phyloP scores from a whole-genome alignment of 345 rosid species.

The Citrus reticulata region DNA sequence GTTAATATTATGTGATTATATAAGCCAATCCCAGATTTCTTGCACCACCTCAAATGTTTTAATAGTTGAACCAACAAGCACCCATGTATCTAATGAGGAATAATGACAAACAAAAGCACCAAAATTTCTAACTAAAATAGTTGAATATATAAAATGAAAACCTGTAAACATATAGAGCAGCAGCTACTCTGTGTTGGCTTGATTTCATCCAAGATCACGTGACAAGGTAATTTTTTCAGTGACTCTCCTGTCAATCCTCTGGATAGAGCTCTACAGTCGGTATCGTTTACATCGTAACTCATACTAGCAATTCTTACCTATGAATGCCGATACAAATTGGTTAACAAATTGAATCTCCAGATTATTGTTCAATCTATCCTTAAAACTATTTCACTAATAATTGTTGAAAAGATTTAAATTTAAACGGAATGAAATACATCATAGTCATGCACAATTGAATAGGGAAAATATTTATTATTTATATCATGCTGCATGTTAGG shows the following conservation, averaged over 20 bases:
- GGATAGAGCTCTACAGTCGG: conserved; percentile 32
- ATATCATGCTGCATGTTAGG: not conserved
- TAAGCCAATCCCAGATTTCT: too few relatives aligned
- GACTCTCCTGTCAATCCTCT: conserved; percentile 64
- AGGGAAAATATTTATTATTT: not conserved
- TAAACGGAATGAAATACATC: not conserved
- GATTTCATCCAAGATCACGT: conserved; percentile 48
- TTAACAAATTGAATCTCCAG: not conserved
- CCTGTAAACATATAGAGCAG: conserved; percentile 83
- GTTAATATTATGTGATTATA: too few relatives aligned
- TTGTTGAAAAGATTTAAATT: not conserved
- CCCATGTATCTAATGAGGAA: not conserved
- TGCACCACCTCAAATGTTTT: too few relatives aligned
- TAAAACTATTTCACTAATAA: not conserved
- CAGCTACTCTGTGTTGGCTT: conserved; percentile 38
- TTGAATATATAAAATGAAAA: conserved; percentile 13
- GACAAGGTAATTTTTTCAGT: conserved; percentile 60
- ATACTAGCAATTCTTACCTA: conserved; percentile 49
- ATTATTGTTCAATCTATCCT: not conserved
- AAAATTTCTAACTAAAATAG: not conserved
- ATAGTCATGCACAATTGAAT: not conserved
- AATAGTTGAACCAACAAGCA: not conserved
- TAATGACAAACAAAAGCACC: not conserved
- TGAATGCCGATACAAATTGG: conserved; percentile 4
- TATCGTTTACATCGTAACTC: conserved; percentile 41